Evolutionary conservation across 306 rosid species (phyloP).

Genomic region (Dryas octopetala): DNA sequence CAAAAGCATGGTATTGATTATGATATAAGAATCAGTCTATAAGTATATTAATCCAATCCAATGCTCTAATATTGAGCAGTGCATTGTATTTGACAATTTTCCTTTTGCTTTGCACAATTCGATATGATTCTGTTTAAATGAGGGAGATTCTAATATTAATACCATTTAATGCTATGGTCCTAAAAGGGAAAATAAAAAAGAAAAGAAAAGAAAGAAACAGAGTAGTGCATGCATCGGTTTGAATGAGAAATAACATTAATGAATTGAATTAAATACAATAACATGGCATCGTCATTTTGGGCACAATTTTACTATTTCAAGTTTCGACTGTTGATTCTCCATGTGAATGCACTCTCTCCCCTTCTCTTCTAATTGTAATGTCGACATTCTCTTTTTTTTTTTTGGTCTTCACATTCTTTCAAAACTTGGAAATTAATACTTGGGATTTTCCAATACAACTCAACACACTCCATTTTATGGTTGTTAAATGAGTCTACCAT

Average conservation of each 20-base stretch:
- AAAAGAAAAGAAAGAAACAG: neutral
- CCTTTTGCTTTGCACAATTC: too few species aligned
- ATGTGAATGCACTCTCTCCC: neutral
- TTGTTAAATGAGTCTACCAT: neutral
- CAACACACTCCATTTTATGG: too few species aligned
- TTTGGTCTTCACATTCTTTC: constrained; percentile 10
- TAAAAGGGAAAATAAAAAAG: too few species aligned
- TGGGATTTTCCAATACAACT: neutral
- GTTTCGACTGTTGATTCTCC: neutral
- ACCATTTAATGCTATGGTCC: too few species aligned
- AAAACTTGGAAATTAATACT: neutral
- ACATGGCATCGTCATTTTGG: constrained; percentile 11
- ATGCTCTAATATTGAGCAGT: too few species aligned
- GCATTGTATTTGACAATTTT: too few species aligned
- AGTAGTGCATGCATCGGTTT: neutral
- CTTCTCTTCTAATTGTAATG: neutral
- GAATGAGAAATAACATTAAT: neutral
- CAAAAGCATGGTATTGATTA: too few species aligned
- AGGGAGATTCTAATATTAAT: too few species aligned
- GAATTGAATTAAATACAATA: neutral
- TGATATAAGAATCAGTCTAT: too few species aligned
- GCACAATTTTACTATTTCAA: neutral
- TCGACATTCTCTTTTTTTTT: neutral
- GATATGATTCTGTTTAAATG: too few species aligned
- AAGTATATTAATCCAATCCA: too few species aligned